Conservation (phyloP, 148 eudicot species). For the Rhododendron kiyosumense region DNA sequence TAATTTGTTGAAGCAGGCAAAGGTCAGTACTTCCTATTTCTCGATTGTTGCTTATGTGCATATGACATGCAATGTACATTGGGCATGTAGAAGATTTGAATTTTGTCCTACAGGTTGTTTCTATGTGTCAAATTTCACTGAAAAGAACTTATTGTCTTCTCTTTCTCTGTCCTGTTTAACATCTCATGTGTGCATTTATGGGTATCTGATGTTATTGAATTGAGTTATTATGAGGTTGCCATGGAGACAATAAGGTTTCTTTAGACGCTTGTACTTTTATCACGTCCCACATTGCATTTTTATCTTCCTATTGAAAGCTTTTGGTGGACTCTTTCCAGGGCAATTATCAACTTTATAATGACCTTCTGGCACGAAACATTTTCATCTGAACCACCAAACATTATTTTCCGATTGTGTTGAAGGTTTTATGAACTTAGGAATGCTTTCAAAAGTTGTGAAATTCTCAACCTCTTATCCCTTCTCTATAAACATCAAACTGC, state of each 20-base stretch:
- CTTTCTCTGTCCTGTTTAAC: not conserved
- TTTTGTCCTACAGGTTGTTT: not conserved
- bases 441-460: not conserved
- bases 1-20: slow-evolving; percentile 48
- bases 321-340: not conserved
- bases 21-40: slow-evolving; percentile 37
- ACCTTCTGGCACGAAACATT: not conserved
- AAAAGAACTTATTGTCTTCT: not conserved
- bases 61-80: not conserved
- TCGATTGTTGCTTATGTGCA: not conserved
- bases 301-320: not conserved
- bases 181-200: not conserved
- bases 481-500: not conserved
- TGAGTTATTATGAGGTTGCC: not conserved
- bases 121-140: not conserved
- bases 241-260: not conserved
- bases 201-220: not conserved
- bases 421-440: not conserved
- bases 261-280: not conserved
- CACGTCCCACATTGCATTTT: not conserved
- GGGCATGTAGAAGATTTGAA: not conserved
- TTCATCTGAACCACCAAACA: not conserved
- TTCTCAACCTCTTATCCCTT: not conserved
- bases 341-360: not conserved
- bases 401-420: not conserved